Evolutionary conservation across 805 yeast species (phyloP).

Genomic region (Crinitomyces ghanaensis): DNA sequence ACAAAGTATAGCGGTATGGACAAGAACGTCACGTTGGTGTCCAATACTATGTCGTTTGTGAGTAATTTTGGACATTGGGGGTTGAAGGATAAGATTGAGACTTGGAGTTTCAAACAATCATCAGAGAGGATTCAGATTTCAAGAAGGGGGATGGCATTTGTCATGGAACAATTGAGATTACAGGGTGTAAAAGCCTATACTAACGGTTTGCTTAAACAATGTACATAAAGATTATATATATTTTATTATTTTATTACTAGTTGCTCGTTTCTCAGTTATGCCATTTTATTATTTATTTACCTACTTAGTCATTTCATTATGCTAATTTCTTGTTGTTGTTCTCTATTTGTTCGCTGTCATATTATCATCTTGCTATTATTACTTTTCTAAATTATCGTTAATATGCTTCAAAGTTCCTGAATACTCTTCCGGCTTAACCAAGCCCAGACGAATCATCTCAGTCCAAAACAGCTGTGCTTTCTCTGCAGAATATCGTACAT

Average conservation of each 20-base stretch:
- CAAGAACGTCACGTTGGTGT: conserved; percentile 33
- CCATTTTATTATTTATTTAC: too few relatives aligned
- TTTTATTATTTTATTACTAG: too few relatives aligned
- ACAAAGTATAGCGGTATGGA: conserved; percentile 36
- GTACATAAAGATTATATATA: too few relatives aligned
- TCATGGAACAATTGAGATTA: conserved; percentile 47
- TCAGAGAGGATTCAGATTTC: conserved; percentile 54
- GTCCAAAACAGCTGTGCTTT: conserved; percentile 66
- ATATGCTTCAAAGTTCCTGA: conserved; percentile 17
- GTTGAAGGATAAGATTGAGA: conserved; percentile 63
- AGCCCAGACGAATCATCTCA: conserved; percentile 54
- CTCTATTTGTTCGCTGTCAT: too few relatives aligned
- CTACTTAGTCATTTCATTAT: too few relatives aligned
- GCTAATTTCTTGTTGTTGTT: too few relatives aligned
- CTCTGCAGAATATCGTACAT: conserved; percentile 60
- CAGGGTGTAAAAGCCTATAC: conserved; percentile 14
- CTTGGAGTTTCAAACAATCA: conserved; percentile 67
- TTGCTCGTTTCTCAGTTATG: too few relatives aligned
- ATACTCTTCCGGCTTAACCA: conserved; percentile 30
- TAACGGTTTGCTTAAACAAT: too few relatives aligned
- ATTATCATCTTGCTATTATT: too few relatives aligned
- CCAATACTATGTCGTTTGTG: conserved; percentile 55
- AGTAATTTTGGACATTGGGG: conserved; percentile 54
- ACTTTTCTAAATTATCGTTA: neutral
- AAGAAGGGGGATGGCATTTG: conserved; percentile 63